A percentile compares a stretch with the other conserved stretches of the same genome.
These are phyloP conservation scores for Ogataea angusta DNA, from an alignment of 805 yeast species.

Conservation along the genomic window DNA sequence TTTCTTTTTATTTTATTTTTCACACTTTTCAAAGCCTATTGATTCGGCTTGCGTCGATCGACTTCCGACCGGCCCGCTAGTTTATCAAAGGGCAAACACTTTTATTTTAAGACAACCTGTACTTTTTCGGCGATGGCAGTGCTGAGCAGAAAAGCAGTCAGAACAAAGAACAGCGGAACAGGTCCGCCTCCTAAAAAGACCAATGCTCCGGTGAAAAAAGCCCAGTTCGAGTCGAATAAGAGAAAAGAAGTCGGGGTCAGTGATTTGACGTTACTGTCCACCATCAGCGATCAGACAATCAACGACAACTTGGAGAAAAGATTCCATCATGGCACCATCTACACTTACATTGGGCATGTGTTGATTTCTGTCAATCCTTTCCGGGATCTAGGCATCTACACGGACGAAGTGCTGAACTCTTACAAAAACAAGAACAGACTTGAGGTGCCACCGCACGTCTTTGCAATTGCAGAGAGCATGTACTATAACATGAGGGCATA, in stretches of 20 bases:
- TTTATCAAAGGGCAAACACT: slow-evolving; percentile 8
- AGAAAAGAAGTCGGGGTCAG: slow-evolving; percentile 98
- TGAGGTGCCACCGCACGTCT: slow-evolving; percentile 98
- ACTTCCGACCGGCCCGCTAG: slow-evolving; percentile 7
- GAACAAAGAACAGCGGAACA: slow-evolving; percentile 46
- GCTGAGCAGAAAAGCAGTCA: slow-evolving; percentile 61
- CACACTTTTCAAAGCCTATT: neutral
- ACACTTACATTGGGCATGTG: slow-evolving; percentile 92
- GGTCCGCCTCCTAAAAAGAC: slow-evolving; percentile 54
- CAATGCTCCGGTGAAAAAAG: slow-evolving; percentile 65
- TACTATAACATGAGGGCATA: slow-evolving; percentile 93
- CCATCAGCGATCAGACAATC: slow-evolving; percentile 87
- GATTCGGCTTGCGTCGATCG: slow-evolving; percentile 7
- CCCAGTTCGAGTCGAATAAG: slow-evolving; percentile 81
- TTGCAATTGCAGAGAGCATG: slow-evolving; percentile 96
- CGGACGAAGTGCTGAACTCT: slow-evolving; percentile 66
- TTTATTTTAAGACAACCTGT: slow-evolving; percentile 5
- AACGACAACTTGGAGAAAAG: slow-evolving; percentile 87
- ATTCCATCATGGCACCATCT: slow-evolving; percentile 84
- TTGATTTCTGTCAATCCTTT: slow-evolving; percentile 95
- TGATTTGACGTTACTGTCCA: slow-evolving; percentile 84
- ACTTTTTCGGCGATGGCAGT: slow-evolving; percentile 12
- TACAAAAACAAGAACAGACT: slow-evolving; percentile 90
- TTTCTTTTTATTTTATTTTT: neutral
- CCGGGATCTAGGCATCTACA: slow-evolving; percentile 92